phyloP scores from a whole-genome alignment of 2,329 filamentous ascomycete species.

The Orbilia oligospora region DNA sequence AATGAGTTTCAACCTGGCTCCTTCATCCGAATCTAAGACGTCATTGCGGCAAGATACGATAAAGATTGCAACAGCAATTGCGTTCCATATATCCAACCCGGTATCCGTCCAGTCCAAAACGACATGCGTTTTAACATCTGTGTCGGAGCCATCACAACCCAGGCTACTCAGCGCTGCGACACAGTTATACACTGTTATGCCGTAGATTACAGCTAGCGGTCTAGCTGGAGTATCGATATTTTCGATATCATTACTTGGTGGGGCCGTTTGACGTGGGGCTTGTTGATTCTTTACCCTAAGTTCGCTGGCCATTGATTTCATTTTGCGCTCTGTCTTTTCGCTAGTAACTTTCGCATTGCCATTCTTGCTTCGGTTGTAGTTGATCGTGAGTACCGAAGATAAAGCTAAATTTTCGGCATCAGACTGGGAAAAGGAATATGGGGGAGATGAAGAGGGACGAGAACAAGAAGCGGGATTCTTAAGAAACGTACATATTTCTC shows the following conservation, averaged over 20 bases:
- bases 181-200: conserved; percentile 54
- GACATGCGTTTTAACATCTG: conserved; percentile 49
- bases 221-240: not conserved
- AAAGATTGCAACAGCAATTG: conserved; percentile 52
- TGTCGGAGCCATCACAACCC: conserved; percentile 22
- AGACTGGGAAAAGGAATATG: not conserved
- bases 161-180: conserved; percentile 55
- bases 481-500: conserved; percentile 44
- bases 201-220: conserved; percentile 41
- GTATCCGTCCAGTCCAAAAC: conserved; percentile 56
- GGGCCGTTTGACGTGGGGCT: not conserved
- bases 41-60: conserved; percentile 55
- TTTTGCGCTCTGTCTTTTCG: conserved; percentile 53
- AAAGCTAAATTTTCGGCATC: conserved; percentile 13
- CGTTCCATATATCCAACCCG: conserved; percentile 58
- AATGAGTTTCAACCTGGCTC: conserved; percentile 39
- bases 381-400: conserved; percentile 47
- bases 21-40: conserved; percentile 56
- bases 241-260: not conserved
- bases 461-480: not conserved
- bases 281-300: conserved; percentile 24
- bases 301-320: conserved; percentile 46
- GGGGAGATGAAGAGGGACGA: too few relatives aligned
- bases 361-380: conserved; percentile 55
- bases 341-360: conserved; percentile 38